Evolutionary conservation across 2,329 filamentous ascomycete species (phyloP).

Genomic region (Aspergillus cejpii): DNA sequence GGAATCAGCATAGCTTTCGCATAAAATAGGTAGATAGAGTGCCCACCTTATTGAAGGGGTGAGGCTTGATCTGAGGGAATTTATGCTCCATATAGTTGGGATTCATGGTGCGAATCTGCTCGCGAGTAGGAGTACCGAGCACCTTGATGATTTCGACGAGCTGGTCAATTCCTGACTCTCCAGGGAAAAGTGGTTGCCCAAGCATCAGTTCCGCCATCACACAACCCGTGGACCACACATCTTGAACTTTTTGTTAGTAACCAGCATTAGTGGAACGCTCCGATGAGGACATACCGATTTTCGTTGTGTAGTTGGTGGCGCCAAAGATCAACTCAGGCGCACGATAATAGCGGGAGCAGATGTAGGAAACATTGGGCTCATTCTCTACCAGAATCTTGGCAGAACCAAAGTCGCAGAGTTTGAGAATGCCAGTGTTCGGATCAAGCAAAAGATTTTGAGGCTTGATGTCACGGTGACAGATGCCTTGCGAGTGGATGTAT

Average conservation of each 20-base stretch:
- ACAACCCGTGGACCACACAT: conserved; percentile 98
- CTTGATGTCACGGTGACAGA: conserved; percentile 98
- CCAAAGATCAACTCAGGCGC: conserved; percentile 97
- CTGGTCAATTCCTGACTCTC: conserved; percentile 97
- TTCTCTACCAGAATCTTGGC: conserved; percentile 98
- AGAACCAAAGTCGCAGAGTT: conserved; percentile 97
- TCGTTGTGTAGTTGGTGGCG: conserved; percentile 98
- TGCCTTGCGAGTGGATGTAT: conserved; percentile 98
- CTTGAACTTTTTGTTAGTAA: conserved; percentile 45
- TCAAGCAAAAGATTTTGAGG: conserved; percentile 95
- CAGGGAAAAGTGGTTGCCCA: conserved; percentile 93
- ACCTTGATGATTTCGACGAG: conserved; percentile 99
- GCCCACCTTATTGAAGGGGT: conserved; percentile 85
- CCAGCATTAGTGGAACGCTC: background rate
- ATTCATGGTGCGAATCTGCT: conserved; percentile 99
- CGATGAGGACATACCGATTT: conserved; percentile 68
- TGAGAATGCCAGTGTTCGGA: conserved; percentile 81
- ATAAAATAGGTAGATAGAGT: background rate
- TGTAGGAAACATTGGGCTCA: conserved; percentile 98
- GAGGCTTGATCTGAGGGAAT: conserved; percentile 98
- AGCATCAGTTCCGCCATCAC: conserved; percentile 99
- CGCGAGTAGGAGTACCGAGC: conserved; percentile 86
- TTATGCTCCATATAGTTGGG: conserved; percentile 99
- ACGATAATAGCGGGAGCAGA: conserved; percentile 97
- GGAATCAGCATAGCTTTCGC: conserved; percentile 16